Conservation (phyloP, 495 filamentous ascomycete species). For the Echria macrotheca region DNA sequence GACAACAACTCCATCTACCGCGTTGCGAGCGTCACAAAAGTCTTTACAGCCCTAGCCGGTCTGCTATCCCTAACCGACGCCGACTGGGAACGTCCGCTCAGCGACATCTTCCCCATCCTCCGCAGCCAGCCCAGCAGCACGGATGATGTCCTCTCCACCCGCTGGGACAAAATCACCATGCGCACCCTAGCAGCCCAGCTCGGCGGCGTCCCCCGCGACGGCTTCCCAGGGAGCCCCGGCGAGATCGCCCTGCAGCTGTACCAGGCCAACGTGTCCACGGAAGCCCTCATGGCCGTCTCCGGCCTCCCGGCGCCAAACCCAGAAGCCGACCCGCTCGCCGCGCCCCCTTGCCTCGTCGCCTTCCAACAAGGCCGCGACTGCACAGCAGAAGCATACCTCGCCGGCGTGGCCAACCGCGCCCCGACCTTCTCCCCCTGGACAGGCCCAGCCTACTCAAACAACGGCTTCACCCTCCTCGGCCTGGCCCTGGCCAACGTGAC, state of each 20-base stretch:
- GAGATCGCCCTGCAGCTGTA: slow-evolving; percentile 10
- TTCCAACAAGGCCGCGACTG: slow-evolving; percentile 11
- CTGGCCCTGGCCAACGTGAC: slow-evolving; percentile 25
- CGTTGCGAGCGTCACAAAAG: slow-evolving; percentile 42
- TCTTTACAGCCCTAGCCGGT: slow-evolving; percentile 37
- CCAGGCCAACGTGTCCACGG: not conserved
- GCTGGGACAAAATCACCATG: slow-evolving; percentile 43
- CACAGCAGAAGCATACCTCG: slow-evolving; percentile 14
- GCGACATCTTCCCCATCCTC: slow-evolving; percentile 32
- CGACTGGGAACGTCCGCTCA: slow-evolving; percentile 40
- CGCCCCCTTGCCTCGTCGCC: slow-evolving; percentile 15
- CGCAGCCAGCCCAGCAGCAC: slow-evolving; percentile 21
- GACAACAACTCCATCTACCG: slow-evolving; percentile 42
- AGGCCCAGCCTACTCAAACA: slow-evolving; percentile 28
- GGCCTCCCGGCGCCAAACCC: slow-evolving; percentile 38
- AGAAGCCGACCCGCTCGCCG: slow-evolving; percentile 18
- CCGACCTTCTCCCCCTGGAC: slow-evolving; percentile 29
- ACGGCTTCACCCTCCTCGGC: slow-evolving; percentile 31
- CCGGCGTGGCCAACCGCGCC: slow-evolving; percentile 14
- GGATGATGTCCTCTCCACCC: slow-evolving; percentile 13
- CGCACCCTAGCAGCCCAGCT: slow-evolving; percentile 41
- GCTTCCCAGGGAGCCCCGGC: slow-evolving; percentile 17
- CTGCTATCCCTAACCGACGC: slow-evolving; percentile 29
- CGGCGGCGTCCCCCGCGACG: slow-evolving; percentile 39
- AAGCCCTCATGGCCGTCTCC: slow-evolving; percentile 5